Evolutionary conservation across 1,139 yeast genomes (phyloP).

Genomic region (Pichia sp.): DNA sequence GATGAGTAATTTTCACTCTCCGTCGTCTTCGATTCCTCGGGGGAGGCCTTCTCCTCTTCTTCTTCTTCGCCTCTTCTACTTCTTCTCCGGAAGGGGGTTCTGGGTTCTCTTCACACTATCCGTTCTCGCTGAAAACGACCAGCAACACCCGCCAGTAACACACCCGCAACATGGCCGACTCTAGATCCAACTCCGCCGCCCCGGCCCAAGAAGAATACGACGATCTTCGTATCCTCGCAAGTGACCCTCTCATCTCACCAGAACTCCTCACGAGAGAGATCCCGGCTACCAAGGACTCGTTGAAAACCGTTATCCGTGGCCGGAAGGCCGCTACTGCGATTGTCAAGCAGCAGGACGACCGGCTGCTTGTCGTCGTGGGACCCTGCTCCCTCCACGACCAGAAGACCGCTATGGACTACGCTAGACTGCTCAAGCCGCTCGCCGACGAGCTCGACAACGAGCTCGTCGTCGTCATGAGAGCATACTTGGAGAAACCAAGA

Average conservation of each 20-base stretch:
- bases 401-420: slow-evolving; percentile 84
- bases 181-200: slow-evolving; percentile 32
- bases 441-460: slow-evolving; percentile 71
- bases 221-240: slow-evolving; percentile 83
- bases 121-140: no score
- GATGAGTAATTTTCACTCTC: background rate
- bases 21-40: no score
- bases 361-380: slow-evolving; percentile 78
- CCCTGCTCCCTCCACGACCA: slow-evolving; percentile 97
- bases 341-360: slow-evolving; percentile 67
- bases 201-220: slow-evolving; percentile 74
- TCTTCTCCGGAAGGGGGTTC: no score
- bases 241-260: slow-evolving; percentile 89
- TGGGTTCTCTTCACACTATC: no score
- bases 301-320: slow-evolving; percentile 69
- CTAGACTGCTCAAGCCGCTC: slow-evolving; percentile 59
- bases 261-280: slow-evolving; percentile 77
- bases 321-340: slow-evolving; percentile 73
- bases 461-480: slow-evolving; percentile 87
- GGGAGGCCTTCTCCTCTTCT: no score
- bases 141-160: no score
- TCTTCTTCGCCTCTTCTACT: no score
- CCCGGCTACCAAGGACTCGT: slow-evolving; percentile 58
- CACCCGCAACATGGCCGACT: slow-evolving; percentile 13
- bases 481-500: slow-evolving; percentile 96